These are phyloP conservation scores for Serendipita sp. DNA, from an alignment of 768 basidiomycete species.

Conservation along the genomic window DNA sequence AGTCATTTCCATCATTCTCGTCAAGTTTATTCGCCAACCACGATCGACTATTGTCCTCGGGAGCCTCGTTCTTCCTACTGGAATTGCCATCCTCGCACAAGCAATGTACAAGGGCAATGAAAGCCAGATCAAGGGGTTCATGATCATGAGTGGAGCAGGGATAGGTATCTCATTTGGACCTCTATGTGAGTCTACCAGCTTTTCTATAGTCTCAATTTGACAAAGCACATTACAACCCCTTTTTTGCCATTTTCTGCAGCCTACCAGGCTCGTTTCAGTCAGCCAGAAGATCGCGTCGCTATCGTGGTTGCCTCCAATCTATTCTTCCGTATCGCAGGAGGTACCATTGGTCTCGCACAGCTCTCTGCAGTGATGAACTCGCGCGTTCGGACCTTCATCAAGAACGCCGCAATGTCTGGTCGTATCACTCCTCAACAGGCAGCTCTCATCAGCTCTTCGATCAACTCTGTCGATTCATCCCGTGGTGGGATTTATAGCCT, in stretches of 20 bases:
- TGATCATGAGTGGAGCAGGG: slow-evolving; percentile 29
- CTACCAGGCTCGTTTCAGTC: slow-evolving; percentile 32
- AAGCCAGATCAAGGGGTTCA: slow-evolving; percentile 23
- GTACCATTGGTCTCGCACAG: slow-evolving; percentile 37
- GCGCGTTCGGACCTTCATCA: slow-evolving; percentile 25
- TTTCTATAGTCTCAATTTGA: background rate
- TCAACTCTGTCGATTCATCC: slow-evolving; percentile 17
- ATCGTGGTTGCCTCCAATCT: slow-evolving; percentile 27
- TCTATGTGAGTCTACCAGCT: slow-evolving; percentile 9
- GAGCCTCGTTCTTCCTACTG: slow-evolving; percentile 22
- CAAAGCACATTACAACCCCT: background rate
- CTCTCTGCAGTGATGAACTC: slow-evolving; percentile 32
- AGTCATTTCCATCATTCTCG: slow-evolving; percentile 20
- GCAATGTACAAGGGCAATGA: slow-evolving; percentile 26
- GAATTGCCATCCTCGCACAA: slow-evolving; percentile 27
- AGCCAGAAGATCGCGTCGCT: slow-evolving; percentile 25
- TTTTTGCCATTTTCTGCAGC: background rate
- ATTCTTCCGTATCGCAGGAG: slow-evolving; percentile 35
- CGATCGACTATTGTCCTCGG: slow-evolving; percentile 27
- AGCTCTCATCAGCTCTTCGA: slow-evolving; percentile 14
- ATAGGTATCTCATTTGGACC: slow-evolving; percentile 27
- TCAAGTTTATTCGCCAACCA: slow-evolving; percentile 27
- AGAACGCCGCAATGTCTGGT: slow-evolving; percentile 15
- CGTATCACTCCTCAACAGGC: slow-evolving; percentile 19
- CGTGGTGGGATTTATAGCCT: slow-evolving; percentile 25